Evolutionary conservation across 116 monocot species (phyloP).

Genomic region (Phalaenopsis hybrid): DNA sequence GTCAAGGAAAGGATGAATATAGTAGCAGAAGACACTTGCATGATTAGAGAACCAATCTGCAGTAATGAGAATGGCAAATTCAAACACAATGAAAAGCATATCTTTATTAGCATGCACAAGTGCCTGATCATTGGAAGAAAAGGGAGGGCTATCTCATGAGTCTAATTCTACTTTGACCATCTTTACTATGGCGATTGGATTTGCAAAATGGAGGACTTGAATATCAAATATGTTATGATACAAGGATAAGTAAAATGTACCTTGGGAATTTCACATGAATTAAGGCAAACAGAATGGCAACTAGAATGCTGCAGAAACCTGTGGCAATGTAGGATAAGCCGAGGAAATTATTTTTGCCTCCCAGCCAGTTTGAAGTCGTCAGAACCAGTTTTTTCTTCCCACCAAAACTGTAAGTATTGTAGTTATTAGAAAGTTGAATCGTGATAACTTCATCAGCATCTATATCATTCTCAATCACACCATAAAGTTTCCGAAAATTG

Average conservation of each 20-base stretch:
- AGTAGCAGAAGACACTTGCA: not conserved
- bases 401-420: conserved; percentile 63
- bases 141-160: not conserved
- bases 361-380: conserved; percentile 53
- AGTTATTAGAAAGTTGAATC: conserved; percentile 45
- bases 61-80: not conserved
- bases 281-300: conserved; percentile 48
- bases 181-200: not conserved
- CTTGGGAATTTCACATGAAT: conserved; percentile 66
- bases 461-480: conserved; percentile 52
- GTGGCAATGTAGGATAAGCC: conserved; percentile 44
- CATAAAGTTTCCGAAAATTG: conserved; percentile 61
- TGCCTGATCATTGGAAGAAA: too few relatives aligned
- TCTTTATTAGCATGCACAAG: not conserved
- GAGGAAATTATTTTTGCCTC: conserved; percentile 61
- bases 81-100: not conserved
- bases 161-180: not conserved
- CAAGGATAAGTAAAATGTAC: conserved; percentile 9
- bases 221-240: not conserved
- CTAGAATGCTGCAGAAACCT: conserved; percentile 35
- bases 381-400: conserved; percentile 57
- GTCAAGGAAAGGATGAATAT: not conserved
- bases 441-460: conserved; percentile 30
- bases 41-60: not conserved
- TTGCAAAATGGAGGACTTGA: not conserved